Percentiles rank a stretch among this genome's conserved stretches.
Evolutionary conservation across 2,329 filamentous ascomycete species (phyloP).

Genomic region (Penicillium verrucosum): DNA sequence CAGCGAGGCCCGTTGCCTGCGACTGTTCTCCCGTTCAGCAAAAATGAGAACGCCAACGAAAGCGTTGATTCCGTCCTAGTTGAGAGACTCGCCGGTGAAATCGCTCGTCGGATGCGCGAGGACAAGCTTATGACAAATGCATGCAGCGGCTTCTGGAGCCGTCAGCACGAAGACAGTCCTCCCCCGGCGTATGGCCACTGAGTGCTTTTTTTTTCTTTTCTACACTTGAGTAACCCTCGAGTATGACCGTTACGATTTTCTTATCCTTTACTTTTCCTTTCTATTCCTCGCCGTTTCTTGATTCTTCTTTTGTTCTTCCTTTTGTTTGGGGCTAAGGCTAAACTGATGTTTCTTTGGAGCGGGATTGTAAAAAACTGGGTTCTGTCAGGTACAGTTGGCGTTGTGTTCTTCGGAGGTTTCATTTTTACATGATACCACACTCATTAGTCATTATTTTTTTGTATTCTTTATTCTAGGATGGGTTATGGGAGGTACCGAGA

Average conservation of each 20-base stretch:
- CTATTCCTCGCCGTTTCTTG: not conserved
- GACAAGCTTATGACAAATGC: slow-evolving; percentile 59
- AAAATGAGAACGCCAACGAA: slow-evolving; percentile 27
- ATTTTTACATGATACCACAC: slow-evolving; percentile 33
- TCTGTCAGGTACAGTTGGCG: slow-evolving; percentile 24
- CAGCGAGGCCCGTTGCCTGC: slow-evolving; percentile 30
- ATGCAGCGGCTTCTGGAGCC: slow-evolving; percentile 39
- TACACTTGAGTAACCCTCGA: slow-evolving; percentile 13
- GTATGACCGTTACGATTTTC: slow-evolving; percentile 23
- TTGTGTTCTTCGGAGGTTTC: slow-evolving; percentile 18
- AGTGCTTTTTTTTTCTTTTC: slow-evolving; percentile 3
- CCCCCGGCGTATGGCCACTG: slow-evolving; percentile 47
- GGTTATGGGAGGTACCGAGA: slow-evolving; percentile 9
- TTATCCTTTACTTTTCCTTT: not conserved
- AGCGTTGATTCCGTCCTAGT: slow-evolving; percentile 49
- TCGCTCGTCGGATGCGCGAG: slow-evolving; percentile 78
- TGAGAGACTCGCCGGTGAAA: slow-evolving; percentile 81
- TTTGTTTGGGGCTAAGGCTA: not conserved
- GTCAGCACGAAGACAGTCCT: slow-evolving; percentile 38
- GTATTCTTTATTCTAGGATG: slow-evolving; percentile 7
- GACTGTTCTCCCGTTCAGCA: slow-evolving; percentile 35
- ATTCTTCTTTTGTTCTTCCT: not conserved
- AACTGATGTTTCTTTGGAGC: slow-evolving; percentile 21
- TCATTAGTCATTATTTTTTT: slow-evolving; percentile 14
- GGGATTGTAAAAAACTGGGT: slow-evolving; percentile 29